Conservation (phyloP, 306 rosid species). For the Fagus sylvatica region DNA sequence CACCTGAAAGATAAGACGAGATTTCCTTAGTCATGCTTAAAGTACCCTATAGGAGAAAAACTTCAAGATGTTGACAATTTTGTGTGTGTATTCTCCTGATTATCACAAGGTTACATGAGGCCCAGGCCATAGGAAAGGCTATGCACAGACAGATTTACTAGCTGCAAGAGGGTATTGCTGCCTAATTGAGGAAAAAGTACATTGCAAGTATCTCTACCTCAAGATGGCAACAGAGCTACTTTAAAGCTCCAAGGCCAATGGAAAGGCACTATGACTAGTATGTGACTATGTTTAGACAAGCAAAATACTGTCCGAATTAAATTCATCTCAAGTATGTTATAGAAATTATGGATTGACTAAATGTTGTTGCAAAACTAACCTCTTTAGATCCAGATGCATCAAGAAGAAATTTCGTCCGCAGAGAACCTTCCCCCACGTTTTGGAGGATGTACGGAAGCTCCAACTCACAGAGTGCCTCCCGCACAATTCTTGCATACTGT, state of each 20-base stretch:
- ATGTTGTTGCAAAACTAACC: constrained; percentile 42
- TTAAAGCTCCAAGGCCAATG: background rate
- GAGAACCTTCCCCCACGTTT: constrained; percentile 84
- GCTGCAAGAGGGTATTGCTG: background rate
- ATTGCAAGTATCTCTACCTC: background rate
- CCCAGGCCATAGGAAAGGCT: background rate
- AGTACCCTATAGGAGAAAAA: constrained; percentile 10
- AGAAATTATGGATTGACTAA: constrained; percentile 5
- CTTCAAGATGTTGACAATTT: background rate
- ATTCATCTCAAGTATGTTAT: background rate
- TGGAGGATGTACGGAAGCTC: constrained; percentile 91
- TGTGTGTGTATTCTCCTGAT: background rate
- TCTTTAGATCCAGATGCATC: constrained; percentile 66
- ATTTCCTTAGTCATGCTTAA: constrained; percentile 11
- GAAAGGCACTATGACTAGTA: background rate
- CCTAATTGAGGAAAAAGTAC: background rate
- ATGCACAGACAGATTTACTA: background rate
- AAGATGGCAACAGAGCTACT: background rate
- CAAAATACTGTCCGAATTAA: background rate
- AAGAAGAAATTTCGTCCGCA: constrained; percentile 46
- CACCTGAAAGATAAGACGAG: constrained; percentile 48
- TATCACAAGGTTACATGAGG: background rate
- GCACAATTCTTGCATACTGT: constrained; percentile 83
- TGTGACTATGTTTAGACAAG: background rate
- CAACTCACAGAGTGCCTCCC: constrained; percentile 94